phyloP scores from a whole-genome alignment of 495 filamentous ascomycete genomes.

The Xylaria curta region DNA sequence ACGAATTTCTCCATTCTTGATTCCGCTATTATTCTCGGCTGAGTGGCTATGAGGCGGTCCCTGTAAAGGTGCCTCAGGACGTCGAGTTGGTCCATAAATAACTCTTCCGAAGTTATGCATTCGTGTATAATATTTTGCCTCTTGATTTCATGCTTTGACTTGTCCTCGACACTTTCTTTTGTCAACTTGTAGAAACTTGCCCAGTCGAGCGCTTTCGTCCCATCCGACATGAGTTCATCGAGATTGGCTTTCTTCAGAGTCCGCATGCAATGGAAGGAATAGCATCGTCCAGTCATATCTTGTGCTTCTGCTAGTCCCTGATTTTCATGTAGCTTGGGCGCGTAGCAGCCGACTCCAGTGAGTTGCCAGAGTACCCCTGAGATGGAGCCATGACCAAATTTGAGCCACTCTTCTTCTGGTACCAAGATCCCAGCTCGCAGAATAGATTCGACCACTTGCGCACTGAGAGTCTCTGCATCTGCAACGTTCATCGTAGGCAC shows the following conservation, averaged over 20 bases:
- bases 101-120: constrained; percentile 91
- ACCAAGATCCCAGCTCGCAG: constrained; percentile 76
- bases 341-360: constrained; percentile 91
- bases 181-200: constrained; percentile 86
- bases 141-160: constrained; percentile 85
- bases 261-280: constrained; percentile 90
- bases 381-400: constrained; percentile 76
- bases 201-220: constrained; percentile 82
- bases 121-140: constrained; percentile 95
- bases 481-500: constrained; percentile 99
- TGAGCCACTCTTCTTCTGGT: constrained; percentile 97
- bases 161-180: constrained; percentile 71
- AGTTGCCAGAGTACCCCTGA: constrained; percentile 92
- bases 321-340: constrained; percentile 77
- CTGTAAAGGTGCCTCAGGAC: constrained; percentile 85
- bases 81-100: constrained; percentile 85
- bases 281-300: constrained; percentile 76
- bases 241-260: constrained; percentile 95
- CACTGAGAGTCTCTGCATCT: constrained; percentile 87
- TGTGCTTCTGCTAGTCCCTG: constrained; percentile 53
- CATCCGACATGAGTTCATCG: constrained; percentile 68
- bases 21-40: constrained; percentile 81
- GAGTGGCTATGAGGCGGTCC: constrained; percentile 73
- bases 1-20: constrained; percentile 79
- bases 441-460: constrained; percentile 82